phyloP scores from a whole-genome alignment of 192 early-diverging fungal species.

The Linnemannia hyalina region DNA sequence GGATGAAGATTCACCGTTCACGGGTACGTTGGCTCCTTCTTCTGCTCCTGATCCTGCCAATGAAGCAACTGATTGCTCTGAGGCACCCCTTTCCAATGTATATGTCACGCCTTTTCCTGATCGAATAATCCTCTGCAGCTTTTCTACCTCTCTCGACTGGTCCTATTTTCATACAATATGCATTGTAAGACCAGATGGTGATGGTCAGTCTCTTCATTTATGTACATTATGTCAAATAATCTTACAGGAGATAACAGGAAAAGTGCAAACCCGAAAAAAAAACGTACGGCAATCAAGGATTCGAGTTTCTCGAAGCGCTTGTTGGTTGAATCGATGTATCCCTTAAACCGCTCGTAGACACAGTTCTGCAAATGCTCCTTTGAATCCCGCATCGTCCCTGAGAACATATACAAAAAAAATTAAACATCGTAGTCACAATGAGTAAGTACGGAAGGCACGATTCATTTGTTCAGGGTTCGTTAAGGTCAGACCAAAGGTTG shows the following conservation, averaged over 20 bases:
- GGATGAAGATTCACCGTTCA: not conserved
- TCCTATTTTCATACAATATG: constrained; percentile 6
- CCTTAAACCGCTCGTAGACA: constrained; percentile 64
- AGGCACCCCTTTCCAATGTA: not conserved
- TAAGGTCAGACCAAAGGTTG: not conserved
- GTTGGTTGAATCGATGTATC: constrained; percentile 62
- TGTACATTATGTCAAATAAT: not conserved
- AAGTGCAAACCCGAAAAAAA: not conserved
- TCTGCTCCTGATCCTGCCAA: not conserved
- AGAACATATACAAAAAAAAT: not conserved
- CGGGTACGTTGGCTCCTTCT: not conserved
- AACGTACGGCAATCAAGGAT: constrained; percentile 41
- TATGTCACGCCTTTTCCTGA: constrained; percentile 39
- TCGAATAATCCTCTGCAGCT: constrained; percentile 46
- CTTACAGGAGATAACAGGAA: not conserved
- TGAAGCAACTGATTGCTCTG: not conserved
- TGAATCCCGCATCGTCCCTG: constrained; percentile 57
- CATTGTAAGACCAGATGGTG: not conserved
- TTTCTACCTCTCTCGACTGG: constrained; percentile 46
- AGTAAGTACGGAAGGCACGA: not conserved
- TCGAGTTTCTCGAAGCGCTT: constrained; percentile 55
- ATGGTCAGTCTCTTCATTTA: not conserved
- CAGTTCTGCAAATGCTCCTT: constrained; percentile 63
- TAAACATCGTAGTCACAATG: not conserved
- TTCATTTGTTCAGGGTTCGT: not conserved